Conservation (phyloP, 2,329 filamentous ascomycete genomes). For the Claviceps arundinis region DNA sequence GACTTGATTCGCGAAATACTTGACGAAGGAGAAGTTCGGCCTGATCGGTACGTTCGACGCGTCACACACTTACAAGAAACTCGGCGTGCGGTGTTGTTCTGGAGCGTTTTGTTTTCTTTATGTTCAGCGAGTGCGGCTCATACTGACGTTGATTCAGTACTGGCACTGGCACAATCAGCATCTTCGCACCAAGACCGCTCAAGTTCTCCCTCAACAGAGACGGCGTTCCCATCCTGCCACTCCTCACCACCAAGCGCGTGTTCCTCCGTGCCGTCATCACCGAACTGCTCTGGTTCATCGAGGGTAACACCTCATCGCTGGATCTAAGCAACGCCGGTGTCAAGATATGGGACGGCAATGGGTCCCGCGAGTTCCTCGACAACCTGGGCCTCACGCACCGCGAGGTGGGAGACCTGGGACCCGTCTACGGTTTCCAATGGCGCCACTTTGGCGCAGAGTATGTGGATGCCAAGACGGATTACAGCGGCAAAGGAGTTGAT, state of each 20-base stretch:
- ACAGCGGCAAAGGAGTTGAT: slow-evolving; percentile 79
- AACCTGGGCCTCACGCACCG: slow-evolving; percentile 68
- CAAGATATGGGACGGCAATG: slow-evolving; percentile 98
- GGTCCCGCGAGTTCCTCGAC: slow-evolving; percentile 81
- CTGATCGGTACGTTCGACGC: slow-evolving; percentile 51
- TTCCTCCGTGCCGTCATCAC: slow-evolving; percentile 81
- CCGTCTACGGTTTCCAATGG: slow-evolving; percentile 98
- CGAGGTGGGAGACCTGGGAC: slow-evolving; percentile 78
- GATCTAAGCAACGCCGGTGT: slow-evolving; percentile 67
- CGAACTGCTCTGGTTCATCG: slow-evolving; percentile 93
- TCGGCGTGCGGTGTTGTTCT: not conserved
- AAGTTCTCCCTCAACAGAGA: slow-evolving; percentile 68
- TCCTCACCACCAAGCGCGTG: slow-evolving; percentile 94
- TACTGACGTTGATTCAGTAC: slow-evolving; percentile 41
- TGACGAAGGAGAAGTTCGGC: slow-evolving; percentile 69
- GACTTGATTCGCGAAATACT: slow-evolving; percentile 79
- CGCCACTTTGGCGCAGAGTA: slow-evolving; percentile 94
- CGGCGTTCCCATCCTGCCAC: slow-evolving; percentile 59
- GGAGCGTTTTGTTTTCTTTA: not conserved
- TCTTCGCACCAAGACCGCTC: slow-evolving; percentile 77
- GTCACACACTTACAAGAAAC: not conserved
- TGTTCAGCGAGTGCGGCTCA: not conserved
- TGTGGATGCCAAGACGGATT: slow-evolving; percentile 64
- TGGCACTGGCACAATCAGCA: slow-evolving; percentile 79
- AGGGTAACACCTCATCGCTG: slow-evolving; percentile 66